Evolutionary conservation across 2,329 filamentous ascomycete species (phyloP).

Genomic region (Chalaropsis ovoidea): DNA sequence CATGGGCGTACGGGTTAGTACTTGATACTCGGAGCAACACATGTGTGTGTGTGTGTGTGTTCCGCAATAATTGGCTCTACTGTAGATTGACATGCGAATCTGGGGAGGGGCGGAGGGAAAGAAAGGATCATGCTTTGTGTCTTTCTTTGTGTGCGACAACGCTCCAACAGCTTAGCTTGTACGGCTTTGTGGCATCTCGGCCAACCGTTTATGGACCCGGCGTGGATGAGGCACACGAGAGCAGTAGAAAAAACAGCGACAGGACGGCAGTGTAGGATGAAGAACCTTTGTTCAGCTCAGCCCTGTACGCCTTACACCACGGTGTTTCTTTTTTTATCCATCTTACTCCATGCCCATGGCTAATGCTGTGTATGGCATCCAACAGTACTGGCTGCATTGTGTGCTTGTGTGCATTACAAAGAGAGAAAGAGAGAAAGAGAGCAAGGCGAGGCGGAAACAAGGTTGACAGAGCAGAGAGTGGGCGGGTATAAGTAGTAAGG

Average conservation of each 20-base stretch:
- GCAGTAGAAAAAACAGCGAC: not conserved
- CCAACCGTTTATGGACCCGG: not conserved
- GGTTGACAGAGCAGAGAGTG: not conserved
- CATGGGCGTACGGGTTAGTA: conserved; percentile 1
- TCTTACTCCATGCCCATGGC: not conserved
- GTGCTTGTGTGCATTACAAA: not conserved
- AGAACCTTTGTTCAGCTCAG: conserved; percentile 13
- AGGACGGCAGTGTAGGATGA: conserved; percentile 9
- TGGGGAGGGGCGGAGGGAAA: not conserved
- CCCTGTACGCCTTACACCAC: conserved; percentile 5
- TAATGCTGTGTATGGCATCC: conserved; percentile 2
- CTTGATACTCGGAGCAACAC: not conserved
- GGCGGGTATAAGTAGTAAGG: not conserved
- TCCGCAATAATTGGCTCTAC: not conserved
- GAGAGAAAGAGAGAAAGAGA: not conserved
- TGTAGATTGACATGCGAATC: not conserved
- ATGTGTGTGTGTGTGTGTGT: not conserved
- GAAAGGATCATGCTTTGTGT: not conserved
- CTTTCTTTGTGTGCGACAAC: not conserved
- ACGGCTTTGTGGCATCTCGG: conserved; percentile 6
- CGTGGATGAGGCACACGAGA: not conserved
- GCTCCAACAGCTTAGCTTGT: not conserved
- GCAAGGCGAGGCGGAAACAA: not conserved
- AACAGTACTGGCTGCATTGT: not conserved
- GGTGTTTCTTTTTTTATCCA: not conserved